A percentile compares a stretch with the other conserved stretches of the same genome.
Evolutionary conservation across 306 rosid species (phyloP).

Genomic region (Mimosa bimucronata): DNA sequence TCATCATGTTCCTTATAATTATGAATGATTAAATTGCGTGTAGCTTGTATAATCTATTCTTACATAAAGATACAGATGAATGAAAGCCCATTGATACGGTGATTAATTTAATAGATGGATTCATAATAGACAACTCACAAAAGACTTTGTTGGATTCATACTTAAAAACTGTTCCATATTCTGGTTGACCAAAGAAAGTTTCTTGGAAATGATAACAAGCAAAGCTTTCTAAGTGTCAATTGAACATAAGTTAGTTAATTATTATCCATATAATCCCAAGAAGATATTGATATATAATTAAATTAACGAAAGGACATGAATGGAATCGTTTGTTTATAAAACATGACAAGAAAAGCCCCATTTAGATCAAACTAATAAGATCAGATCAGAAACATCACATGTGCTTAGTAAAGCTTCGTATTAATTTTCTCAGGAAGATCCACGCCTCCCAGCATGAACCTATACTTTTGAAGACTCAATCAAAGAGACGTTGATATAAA

Average conservation of each 20-base stretch:
- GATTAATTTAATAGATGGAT: constrained; percentile 26
- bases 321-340: constrained; percentile 36
- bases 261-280: constrained; percentile 43
- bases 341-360: constrained; percentile 23
- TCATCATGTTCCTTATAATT: neutral
- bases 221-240: constrained; percentile 30
- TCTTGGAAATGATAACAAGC: constrained; percentile 47
- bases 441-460: constrained; percentile 32
- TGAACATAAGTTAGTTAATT: constrained; percentile 36
- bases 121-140: constrained; percentile 28
- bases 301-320: constrained; percentile 30
- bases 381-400: constrained; percentile 55
- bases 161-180: neutral
- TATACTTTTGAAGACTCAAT: neutral
- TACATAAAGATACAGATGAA: neutral
- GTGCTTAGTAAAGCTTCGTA: constrained; percentile 52
- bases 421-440: constrained; percentile 34
- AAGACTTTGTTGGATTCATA: constrained; percentile 11
- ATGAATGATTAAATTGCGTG: constrained; percentile 10
- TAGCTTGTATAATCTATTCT: constrained; percentile 2
- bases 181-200: constrained; percentile 45
- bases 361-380: constrained; percentile 37
- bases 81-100: constrained; percentile 22
- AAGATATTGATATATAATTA: constrained; percentile 43
- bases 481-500: neutral